These are phyloP conservation scores for Dittrichia graveolens DNA, from an alignment of 129 eudicot genomes.

Conservation along the genomic window DNA sequence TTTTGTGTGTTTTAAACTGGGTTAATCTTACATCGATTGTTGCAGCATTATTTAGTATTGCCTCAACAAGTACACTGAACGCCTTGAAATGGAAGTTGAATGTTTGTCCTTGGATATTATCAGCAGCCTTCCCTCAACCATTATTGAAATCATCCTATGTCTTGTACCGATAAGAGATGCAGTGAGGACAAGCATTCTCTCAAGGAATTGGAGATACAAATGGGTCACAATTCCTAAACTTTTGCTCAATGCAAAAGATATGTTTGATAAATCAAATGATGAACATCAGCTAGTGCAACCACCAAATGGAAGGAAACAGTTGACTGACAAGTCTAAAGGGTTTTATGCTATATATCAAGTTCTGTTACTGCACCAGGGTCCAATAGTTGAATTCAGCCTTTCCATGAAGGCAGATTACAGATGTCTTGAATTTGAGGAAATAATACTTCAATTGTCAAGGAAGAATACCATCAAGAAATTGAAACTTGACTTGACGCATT, in stretches of 20 bases:
- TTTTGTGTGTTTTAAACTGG: no score
- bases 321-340: background rate
- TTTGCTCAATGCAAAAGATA: background rate
- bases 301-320: background rate
- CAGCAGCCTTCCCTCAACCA: conserved; percentile 10
- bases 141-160: conserved; percentile 17
- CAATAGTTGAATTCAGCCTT: conserved; percentile 7
- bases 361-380: conserved; percentile 9
- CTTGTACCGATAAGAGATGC: conserved; percentile 13
- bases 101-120: background rate
- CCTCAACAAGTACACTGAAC: no score
- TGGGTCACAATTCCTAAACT: conserved; percentile 26
- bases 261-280: background rate
- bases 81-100: background rate
- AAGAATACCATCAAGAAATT: background rate
- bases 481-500: background rate
- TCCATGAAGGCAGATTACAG: background rate
- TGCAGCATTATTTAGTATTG: no score
- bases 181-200: conserved; percentile 21
- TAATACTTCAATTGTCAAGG: conserved; percentile 11
- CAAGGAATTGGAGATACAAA: conserved; percentile 15
- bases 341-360: background rate
- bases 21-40: no score
- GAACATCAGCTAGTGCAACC: background rate
- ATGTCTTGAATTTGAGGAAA: conserved; percentile 2